phyloP scores from a whole-genome alignment of 768 basidiomycete genomes.

The Leucocoprinus birnbaumii region DNA sequence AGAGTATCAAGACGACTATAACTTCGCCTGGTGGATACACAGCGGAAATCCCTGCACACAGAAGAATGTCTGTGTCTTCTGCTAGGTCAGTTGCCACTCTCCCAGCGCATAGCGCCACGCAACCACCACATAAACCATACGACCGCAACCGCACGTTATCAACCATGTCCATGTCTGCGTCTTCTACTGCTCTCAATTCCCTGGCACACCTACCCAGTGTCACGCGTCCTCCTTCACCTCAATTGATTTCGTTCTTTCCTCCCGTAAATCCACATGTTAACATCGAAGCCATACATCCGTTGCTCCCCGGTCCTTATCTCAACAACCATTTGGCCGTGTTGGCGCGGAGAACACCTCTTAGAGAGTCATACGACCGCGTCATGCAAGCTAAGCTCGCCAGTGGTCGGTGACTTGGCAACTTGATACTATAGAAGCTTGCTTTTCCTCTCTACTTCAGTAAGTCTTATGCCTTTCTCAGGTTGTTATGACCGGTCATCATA shows the following conservation, averaged over 20 bases:
- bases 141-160: constrained; percentile 57
- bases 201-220: constrained; percentile 50
- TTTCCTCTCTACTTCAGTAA: neutral
- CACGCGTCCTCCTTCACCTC: constrained; percentile 43
- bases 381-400: constrained; percentile 48
- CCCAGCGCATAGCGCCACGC: constrained; percentile 33
- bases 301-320: constrained; percentile 71
- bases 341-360: constrained; percentile 59
- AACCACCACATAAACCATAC: constrained; percentile 9
- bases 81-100: constrained; percentile 58
- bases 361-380: constrained; percentile 70
- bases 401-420: constrained; percentile 16
- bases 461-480: neutral
- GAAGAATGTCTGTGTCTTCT: constrained; percentile 54
- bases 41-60: constrained; percentile 1
- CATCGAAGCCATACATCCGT: constrained; percentile 62
- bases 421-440: neutral
- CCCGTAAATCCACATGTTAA: constrained; percentile 50
- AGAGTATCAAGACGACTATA: constrained; percentile 22
- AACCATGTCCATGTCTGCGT: constrained; percentile 50
- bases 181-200: constrained; percentile 56
- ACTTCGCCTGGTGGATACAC: constrained; percentile 16
- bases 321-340: constrained; percentile 70
- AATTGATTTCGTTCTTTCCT: constrained; percentile 62
- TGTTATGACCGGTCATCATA: no score